Conservation (phyloP, 345 rosid genomes). For the Gossypium anomalum region DNA sequence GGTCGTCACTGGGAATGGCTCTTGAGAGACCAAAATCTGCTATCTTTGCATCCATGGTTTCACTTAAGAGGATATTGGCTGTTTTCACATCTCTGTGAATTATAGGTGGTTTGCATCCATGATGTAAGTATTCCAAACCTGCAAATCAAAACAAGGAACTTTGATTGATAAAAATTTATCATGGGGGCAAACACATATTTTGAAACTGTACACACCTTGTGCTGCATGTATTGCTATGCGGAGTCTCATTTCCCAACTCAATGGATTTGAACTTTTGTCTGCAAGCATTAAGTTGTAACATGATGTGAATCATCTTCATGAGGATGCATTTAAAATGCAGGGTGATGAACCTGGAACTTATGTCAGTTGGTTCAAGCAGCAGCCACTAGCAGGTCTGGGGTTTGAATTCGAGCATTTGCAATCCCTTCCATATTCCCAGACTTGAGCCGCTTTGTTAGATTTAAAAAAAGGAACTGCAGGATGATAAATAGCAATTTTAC, state of each 20-base stretch:
- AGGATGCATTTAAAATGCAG: background rate
- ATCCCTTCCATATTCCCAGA: background rate
- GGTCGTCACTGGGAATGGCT: conserved; percentile 5
- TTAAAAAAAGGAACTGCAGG: too few species aligned
- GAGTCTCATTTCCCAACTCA: conserved; percentile 55
- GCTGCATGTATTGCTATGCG: conserved; percentile 54
- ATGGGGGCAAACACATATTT: background rate
- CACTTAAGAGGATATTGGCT: conserved; percentile 15
- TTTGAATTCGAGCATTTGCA: background rate
- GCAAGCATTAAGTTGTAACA: conserved; percentile 26
- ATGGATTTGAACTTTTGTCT: conserved; percentile 27
- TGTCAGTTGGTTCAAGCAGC: background rate
- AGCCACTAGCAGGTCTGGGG: background rate
- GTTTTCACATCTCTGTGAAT: conserved; percentile 17
- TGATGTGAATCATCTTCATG: conserved; percentile 9
- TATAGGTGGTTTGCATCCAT: conserved; percentile 17
- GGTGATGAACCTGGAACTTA: background rate
- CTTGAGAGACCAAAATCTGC: conserved; percentile 19
- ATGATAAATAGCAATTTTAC: background rate
- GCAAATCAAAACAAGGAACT: background rate
- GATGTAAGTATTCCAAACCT: conserved; percentile 14
- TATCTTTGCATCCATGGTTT: conserved; percentile 14
- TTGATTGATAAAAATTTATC: background rate
- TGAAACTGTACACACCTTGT: conserved; percentile 39
- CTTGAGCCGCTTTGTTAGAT: too few species aligned